Base-by-base conservation (phyloP, 2,329 filamentous ascomycete genomes). In the Fusarium algeriense region DNA sequence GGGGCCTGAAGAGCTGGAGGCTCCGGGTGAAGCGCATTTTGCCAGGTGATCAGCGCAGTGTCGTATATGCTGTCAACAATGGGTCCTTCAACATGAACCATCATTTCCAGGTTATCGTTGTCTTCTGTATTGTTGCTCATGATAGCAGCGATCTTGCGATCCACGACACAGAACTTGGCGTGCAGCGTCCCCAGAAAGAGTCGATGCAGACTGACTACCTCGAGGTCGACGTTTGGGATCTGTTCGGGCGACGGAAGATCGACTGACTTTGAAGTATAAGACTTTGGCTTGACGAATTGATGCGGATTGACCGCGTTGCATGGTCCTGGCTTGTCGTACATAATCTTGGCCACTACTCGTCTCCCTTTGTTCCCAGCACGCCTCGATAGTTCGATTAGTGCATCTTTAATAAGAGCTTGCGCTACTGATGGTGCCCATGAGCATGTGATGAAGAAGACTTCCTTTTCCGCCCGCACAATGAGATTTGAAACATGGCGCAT, bases 81-180 rank as follows among this genome's bases (percentile, higher is more conserved):
- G 0, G 91, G 88, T 0, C 93, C 93, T 80, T 95, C 92, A 0
- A 94, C 78, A 60, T 93, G 92, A 5, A 88, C 85, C 87, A 93
- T 90, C 92, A 95, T 94, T 79, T 95, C 93, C 60, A 94, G 66
- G 71, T 95, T 95, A 73, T 93, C 91, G 57, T 94, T 95, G 70
- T 93, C 90, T 78, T 90, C 85, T 53, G 95, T 92, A 75, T 95
- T 95, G 78, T 94, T 94, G 81, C 92, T 94, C 80, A 92, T 91
- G 3, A 95, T 78, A 2, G 93, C 82, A 0, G 88, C 92, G n/a
- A 91, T 84, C 67, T 87, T 88, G 10, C 92, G 86, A 78, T 95
- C 93, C 2, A 95, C 88, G 2, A 95, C 83, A 85, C 93, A 92
- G 76, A 91, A 94, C 76, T 95, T 95, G 68, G 89, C 85, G 75